phyloP scores from a whole-genome alignment of 768 basidiomycete species.

The Epithele typhae region DNA sequence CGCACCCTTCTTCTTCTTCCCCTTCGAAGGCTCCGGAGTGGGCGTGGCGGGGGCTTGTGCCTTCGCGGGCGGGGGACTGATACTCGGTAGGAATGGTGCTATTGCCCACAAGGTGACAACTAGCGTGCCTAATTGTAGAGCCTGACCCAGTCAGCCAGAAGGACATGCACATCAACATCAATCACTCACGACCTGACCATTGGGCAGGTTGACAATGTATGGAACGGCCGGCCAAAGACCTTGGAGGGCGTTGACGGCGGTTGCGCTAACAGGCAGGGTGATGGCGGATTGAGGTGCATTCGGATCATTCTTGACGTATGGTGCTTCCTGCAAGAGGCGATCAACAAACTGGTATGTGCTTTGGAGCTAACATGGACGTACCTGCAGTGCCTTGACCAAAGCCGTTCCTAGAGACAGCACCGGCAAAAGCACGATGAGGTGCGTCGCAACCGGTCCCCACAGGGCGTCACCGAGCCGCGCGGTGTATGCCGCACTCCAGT shows the following conservation, averaged over 20 bases:
- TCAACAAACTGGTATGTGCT: not conserved
- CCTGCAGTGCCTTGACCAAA: constrained; percentile 38
- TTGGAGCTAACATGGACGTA: constrained; percentile 24
- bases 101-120: constrained; percentile 13
- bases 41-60: not conserved
- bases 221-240: constrained; percentile 23
- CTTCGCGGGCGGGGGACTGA: not conserved
- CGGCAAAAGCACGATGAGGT: constrained; percentile 52
- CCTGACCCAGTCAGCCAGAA: not conserved
- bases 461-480: constrained; percentile 48
- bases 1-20: constrained; percentile 6
- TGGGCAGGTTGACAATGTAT: constrained; percentile 7
- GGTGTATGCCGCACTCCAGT: constrained; percentile 61
- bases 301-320: constrained; percentile 9
- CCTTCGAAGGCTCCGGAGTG: constrained; percentile 1
- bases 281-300: constrained; percentile 20
- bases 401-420: constrained; percentile 48
- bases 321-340: constrained; percentile 7
- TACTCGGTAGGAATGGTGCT: constrained; percentile 10
- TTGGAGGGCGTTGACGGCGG: constrained; percentile 23
- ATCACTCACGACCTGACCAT: constrained; percentile 7
- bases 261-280: constrained; percentile 23
- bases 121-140: constrained; percentile 14
- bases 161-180: not conserved
- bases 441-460: constrained; percentile 56